Conservation (phyloP, 2,329 filamentous ascomycete species). For the Fusarium nanum region DNA sequence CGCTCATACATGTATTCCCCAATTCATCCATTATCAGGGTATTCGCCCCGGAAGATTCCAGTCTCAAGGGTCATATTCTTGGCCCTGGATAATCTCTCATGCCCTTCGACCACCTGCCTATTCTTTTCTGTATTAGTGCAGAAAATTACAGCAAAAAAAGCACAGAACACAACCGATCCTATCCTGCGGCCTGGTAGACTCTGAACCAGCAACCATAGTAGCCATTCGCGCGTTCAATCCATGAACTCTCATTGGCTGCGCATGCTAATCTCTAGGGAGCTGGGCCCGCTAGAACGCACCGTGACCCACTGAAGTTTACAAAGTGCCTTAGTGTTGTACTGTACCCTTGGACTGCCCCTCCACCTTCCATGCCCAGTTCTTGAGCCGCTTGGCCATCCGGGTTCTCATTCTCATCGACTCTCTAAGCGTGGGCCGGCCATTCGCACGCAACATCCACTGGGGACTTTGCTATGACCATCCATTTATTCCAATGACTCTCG, state of each 20-base stretch:
- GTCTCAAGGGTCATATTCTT: background rate
- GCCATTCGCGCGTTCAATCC: constrained; percentile 16
- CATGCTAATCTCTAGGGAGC: constrained; percentile 1
- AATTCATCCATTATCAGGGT: background rate
- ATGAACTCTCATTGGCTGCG: constrained; percentile 26
- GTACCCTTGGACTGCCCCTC: constrained; percentile 29
- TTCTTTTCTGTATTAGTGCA: constrained; percentile 1
- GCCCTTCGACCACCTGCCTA: background rate
- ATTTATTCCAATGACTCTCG: constrained; percentile 25
- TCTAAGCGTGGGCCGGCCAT: constrained; percentile 30
- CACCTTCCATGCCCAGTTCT: constrained; percentile 27
- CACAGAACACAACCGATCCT: background rate
- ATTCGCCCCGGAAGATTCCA: background rate
- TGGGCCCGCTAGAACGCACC: constrained; percentile 13
- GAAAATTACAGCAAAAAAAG: background rate
- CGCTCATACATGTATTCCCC: background rate
- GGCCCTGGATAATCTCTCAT: background rate
- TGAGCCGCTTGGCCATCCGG: constrained; percentile 47
- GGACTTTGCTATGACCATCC: constrained; percentile 18
- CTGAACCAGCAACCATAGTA: constrained; percentile 3
- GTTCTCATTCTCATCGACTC: constrained; percentile 43
- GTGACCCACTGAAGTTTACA: constrained; percentile 26
- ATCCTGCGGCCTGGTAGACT: background rate
- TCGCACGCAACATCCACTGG: constrained; percentile 34
- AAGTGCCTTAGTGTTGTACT: constrained; percentile 28